Percentiles rank a stretch among this genome's conserved stretches.
Conservation (phyloP, 768 basidiomycete species). For the Leucocoprinus birnbaumii region DNA sequence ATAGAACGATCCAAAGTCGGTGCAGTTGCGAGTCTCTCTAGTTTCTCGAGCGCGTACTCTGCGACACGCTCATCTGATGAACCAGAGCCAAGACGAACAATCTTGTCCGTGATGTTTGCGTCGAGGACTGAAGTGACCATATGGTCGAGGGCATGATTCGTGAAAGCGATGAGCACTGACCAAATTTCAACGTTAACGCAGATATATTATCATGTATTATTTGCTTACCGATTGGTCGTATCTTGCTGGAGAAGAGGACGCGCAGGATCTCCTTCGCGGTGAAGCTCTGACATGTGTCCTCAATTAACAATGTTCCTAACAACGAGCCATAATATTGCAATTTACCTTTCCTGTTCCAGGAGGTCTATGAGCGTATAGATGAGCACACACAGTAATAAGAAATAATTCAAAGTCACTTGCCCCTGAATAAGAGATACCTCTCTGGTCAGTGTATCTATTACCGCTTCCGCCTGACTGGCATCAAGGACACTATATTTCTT, state of each 20-base stretch:
- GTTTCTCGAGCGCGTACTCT: slow-evolving; percentile 54
- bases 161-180: slow-evolving; percentile 46
- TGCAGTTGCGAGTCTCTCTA: slow-evolving; percentile 43
- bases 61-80: slow-evolving; percentile 61
- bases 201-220: background rate
- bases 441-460: slow-evolving; percentile 55
- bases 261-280: slow-evolving; percentile 70
- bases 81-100: slow-evolving; percentile 70
- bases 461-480: slow-evolving; percentile 66
- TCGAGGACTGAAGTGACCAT: slow-evolving; percentile 58
- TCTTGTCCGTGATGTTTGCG: slow-evolving; percentile 54
- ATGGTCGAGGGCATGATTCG: slow-evolving; percentile 53
- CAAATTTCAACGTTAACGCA: background rate
- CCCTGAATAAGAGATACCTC: slow-evolving; percentile 74
- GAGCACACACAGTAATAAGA: no score
- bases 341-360: slow-evolving; percentile 77
- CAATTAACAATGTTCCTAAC: slow-evolving; percentile 6
- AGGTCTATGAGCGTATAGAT: slow-evolving; percentile 43
- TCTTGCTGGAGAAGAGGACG: slow-evolving; percentile 50
- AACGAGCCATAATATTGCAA: background rate
- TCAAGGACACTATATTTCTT: slow-evolving; percentile 53
- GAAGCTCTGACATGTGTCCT: slow-evolving; percentile 50
- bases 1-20: slow-evolving; percentile 38
- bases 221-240: slow-evolving; percentile 40
- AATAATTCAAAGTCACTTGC: no score